These are phyloP conservation scores for Colletotrichum orbiculare DNA, from an alignment of 2,329 filamentous ascomycete genomes.

Conservation along the genomic window DNA sequence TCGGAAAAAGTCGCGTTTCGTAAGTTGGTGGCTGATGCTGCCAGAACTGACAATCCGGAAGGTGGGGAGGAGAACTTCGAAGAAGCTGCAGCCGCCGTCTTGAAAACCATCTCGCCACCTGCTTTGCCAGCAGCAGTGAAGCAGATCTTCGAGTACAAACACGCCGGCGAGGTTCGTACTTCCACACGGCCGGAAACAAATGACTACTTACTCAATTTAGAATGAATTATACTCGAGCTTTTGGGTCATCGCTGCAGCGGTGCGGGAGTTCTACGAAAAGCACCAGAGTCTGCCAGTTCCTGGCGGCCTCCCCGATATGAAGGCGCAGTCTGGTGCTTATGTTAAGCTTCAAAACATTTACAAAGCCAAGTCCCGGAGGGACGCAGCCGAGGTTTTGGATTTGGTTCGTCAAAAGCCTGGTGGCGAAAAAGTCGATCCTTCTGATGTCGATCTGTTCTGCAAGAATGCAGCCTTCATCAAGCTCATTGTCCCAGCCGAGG, in stretches of 20 bases:
- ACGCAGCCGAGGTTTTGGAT: conserved; percentile 78
- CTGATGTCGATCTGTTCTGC: conserved; percentile 91
- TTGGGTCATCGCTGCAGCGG: conserved; percentile 88
- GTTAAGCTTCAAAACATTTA: conserved; percentile 92
- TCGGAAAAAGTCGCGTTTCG: conserved; percentile 89
- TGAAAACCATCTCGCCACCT: conserved; percentile 83
- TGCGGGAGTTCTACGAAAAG: conserved; percentile 79
- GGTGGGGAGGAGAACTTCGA: conserved; percentile 97
- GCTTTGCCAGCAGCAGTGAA: conserved; percentile 75
- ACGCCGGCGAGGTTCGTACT: conserved; percentile 62
- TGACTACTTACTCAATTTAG: conserved; percentile 43
- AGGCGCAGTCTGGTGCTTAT: conserved; percentile 90
- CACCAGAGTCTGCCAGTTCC: conserved; percentile 83
- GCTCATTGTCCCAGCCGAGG: conserved; percentile 72
- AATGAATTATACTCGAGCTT: conserved; percentile 71
- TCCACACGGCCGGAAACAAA: conserved; percentile 47
- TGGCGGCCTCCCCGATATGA: conserved; percentile 95
- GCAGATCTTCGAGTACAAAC: conserved; percentile 80
- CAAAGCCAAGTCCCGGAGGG: conserved; percentile 85
- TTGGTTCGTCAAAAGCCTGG: conserved; percentile 65
- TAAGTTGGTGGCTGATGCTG: conserved; percentile 72
- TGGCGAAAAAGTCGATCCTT: conserved; percentile 68
- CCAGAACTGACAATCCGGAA: conserved; percentile 79
- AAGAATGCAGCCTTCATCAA: conserved; percentile 95
- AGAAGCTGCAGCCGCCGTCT: conserved; percentile 86